A percentile compares a stretch with the other conserved stretches of the same genome.
These are phyloP conservation scores for Phaeolepiota aurea DNA, from an alignment of 768 basidiomycete genomes.

Conservation along the genomic window DNA sequence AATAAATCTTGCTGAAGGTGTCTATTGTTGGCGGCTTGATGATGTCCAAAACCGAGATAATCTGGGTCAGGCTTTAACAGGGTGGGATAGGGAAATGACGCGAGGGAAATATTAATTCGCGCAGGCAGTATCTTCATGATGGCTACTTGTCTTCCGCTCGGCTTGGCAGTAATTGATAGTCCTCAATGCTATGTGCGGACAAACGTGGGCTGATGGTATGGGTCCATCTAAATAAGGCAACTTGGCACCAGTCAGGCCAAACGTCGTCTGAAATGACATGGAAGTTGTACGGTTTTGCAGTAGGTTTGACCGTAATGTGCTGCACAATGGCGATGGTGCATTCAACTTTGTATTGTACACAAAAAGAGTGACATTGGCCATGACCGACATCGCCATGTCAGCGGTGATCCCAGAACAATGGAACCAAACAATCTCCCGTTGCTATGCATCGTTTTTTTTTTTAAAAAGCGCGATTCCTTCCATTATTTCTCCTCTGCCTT, in stretches of 20 bases:
- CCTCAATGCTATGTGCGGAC: no score
- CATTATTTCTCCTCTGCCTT: slow-evolving; percentile 16
- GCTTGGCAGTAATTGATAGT: slow-evolving; percentile 68
- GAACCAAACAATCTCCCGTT: slow-evolving; percentile 3
- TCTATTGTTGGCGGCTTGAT: slow-evolving; percentile 71
- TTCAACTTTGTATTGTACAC: no score
- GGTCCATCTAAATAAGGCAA: no score
- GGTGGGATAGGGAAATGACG: slow-evolving; percentile 4
- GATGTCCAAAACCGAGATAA: slow-evolving; percentile 89
- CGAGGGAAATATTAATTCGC: slow-evolving; percentile 88
- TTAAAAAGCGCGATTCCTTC: slow-evolving; percentile 8
- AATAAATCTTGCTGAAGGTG: slow-evolving; percentile 83
- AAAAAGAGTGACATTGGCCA: no score
- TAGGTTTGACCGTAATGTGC: no score
- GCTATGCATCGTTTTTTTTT: slow-evolving; percentile 1
- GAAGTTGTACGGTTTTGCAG: no score
- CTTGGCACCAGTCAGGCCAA: no score
- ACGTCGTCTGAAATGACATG: no score
- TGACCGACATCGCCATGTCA: no score
- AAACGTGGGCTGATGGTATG: no score
- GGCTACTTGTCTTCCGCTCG: slow-evolving; percentile 77
- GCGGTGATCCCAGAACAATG: slow-evolving; percentile 5
- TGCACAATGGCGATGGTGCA: no score
- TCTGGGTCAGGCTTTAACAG: slow-evolving; percentile 32
- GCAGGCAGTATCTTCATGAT: slow-evolving; percentile 94